These are phyloP conservation scores for Glycyrrhiza uralensis DNA, from an alignment of 306 rosid species.

Conservation along the genomic window DNA sequence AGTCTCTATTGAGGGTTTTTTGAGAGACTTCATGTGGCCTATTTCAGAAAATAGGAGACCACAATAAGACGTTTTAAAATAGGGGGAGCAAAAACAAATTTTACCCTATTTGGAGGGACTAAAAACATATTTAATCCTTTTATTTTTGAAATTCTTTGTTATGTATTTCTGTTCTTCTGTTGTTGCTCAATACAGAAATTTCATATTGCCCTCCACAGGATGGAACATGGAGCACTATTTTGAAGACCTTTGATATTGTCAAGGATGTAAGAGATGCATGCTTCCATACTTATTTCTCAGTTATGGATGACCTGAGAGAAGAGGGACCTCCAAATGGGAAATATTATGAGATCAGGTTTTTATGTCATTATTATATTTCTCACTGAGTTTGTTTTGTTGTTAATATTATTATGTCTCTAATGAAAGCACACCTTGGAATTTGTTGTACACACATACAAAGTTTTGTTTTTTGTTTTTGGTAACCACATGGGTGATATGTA, in stretches of 20 bases:
- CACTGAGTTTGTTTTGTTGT: not conserved
- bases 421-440: not conserved
- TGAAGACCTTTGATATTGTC: constrained; percentile 53
- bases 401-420: not conserved
- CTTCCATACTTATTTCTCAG: constrained; percentile 60
- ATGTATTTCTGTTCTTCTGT: constrained; percentile 22
- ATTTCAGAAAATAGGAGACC: too few relatives aligned
- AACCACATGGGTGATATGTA: not conserved
- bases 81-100: too few relatives aligned
- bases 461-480: not conserved
- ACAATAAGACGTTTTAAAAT: too few relatives aligned
- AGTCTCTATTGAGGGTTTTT: too few relatives aligned
- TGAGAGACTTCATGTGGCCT: too few relatives aligned
- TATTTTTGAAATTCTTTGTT: too few relatives aligned
- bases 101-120: too few relatives aligned
- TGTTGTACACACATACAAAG: not conserved
- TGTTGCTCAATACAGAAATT: constrained; percentile 20
- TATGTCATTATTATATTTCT: not conserved
- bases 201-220: constrained; percentile 51
- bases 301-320: constrained; percentile 60
- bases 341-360: constrained; percentile 80
- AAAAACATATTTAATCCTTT: too few relatives aligned
- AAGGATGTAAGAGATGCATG: constrained; percentile 68
- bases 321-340: constrained; percentile 49
- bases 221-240: constrained; percentile 69